Base-by-base conservation (phyloP, 768 basidiomycete genomes). In the Tricholoma flavovirens region DNA sequence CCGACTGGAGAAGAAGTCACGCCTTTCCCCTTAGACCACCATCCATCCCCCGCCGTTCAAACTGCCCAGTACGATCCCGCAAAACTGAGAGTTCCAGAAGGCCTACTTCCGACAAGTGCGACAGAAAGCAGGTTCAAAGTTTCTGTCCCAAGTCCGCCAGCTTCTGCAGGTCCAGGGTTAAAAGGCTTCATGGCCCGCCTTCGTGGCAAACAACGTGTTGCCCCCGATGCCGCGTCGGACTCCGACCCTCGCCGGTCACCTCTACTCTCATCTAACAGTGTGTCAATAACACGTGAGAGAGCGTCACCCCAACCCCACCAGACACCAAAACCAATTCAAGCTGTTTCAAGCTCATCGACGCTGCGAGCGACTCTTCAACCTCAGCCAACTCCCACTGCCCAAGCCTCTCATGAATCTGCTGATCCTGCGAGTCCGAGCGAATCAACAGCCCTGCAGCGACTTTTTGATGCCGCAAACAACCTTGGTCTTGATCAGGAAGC, bases 111-210 rank as follows among this genome's bases (percentile, higher is more conserved):
- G 5, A 62, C 74, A 10, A 81, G 79, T 59, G 75, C 82, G 7
- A 77, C 76, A 3, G 87, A 88, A 49, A 62, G 73, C 15, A 72
- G 82, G 60, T 77, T 80, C 57, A 87, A 83, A 65, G 75, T 80
- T 3, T 70, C 81, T 17, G 68, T 81, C 29, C 69, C 82, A 1
- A 82, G 79, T 57, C 86, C 87, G n/a, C 83, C 87, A 61, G 81
- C 87, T 3, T 83, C 86, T 19, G 81, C 87, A 24, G 77, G 84
- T 17, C 90, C 90, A 32, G 86, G 88, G 19, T 64, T 92, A 22
- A 88, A 83, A 68, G 86, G 89, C 12, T 86, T 93, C 69, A 90
- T 93, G 81, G 82, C 88, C 26, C 83, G 87, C 29, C 88, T 92
- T 67, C 79, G 88, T 35, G 69, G 72, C 32, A 79, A 78, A 59